A percentile compares a stretch with the other conserved stretches of the same genome.
Evolutionary conservation across 768 basidiomycete species (phyloP).

Genomic region (Tephrocybe sp.): DNA sequence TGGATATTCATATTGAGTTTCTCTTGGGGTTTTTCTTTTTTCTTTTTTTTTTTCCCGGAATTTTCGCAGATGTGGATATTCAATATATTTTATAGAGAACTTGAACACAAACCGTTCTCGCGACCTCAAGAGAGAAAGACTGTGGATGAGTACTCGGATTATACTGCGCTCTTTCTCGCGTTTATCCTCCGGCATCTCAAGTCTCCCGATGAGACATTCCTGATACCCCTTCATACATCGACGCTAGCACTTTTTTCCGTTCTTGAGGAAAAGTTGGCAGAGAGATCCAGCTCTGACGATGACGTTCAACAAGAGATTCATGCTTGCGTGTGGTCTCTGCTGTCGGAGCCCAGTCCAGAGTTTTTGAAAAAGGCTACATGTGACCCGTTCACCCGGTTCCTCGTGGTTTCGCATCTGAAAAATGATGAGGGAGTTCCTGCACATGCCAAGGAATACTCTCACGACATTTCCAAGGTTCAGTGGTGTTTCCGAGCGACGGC

Average conservation of each 20-base stretch:
- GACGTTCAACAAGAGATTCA: not conserved
- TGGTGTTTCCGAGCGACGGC: conserved; percentile 3
- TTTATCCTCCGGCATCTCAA: not conserved
- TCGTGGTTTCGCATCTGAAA: not conserved
- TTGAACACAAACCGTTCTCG: too few relatives aligned
- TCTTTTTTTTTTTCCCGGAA: too few relatives aligned
- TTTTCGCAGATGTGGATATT: too few relatives aligned
- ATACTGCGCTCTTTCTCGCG: not conserved
- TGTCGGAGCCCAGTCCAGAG: not conserved
- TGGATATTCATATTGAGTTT: too few relatives aligned
- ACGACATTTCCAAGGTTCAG: not conserved
- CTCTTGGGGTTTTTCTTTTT: too few relatives aligned
- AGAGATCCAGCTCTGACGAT: not conserved
- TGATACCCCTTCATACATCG: not conserved
- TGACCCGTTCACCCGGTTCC: not conserved
- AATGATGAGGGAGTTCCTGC: not conserved
- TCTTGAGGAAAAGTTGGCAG: not conserved
- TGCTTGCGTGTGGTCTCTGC: not conserved
- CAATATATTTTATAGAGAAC: too few relatives aligned
- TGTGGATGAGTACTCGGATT: too few relatives aligned
- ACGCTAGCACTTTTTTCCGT: not conserved
- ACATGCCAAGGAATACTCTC: not conserved
- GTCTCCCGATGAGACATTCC: not conserved
- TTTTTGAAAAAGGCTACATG: not conserved
- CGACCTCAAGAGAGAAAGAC: too few relatives aligned